These are phyloP conservation scores for Fistulinella cinereoalba DNA, from an alignment of 1,284 basidiomycete genomes.

Conservation along the genomic window DNA sequence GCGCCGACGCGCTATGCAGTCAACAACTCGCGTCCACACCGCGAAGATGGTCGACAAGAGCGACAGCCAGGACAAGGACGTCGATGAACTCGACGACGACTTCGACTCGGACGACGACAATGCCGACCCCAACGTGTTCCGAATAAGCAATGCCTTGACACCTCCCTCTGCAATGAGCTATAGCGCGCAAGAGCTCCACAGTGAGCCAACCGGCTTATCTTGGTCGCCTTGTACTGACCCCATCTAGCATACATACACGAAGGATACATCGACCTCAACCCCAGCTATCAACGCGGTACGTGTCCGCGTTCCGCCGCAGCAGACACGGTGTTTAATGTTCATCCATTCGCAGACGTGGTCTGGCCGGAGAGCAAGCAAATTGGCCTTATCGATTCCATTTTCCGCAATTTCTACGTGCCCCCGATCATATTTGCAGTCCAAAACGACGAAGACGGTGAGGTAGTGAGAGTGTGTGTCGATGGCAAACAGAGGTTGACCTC, in stretches of 20 bases:
- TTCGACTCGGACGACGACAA: conserved; percentile 36
- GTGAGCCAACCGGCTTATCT: conserved; percentile 36
- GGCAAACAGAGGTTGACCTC: conserved; percentile 75
- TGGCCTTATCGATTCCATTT: conserved; percentile 73
- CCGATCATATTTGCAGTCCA: conserved; percentile 68
- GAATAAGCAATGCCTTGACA: conserved; percentile 43
- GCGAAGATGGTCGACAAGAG: conserved; percentile 18
- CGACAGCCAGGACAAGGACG: conserved; percentile 36
- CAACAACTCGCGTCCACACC: background rate
- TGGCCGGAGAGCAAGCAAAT: conserved; percentile 70
- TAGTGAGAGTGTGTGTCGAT: conserved; percentile 65
- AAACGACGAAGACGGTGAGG: conserved; percentile 51
- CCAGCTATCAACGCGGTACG: conserved; percentile 66
- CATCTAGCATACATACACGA: conserved; percentile 56
- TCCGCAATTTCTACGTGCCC: conserved; percentile 69
- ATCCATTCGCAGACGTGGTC: conserved; percentile 53
- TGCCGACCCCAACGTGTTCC: conserved; percentile 43
- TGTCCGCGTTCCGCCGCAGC: background rate
- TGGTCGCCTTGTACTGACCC: conserved; percentile 4
- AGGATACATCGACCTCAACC: conserved; percentile 61
- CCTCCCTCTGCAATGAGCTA: conserved; percentile 38
- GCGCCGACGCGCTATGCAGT: background rate
- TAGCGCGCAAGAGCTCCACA: conserved; percentile 50
- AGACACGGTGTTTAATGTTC: conserved; percentile 1
- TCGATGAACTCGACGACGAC: conserved; percentile 52